Percentiles rank a stretch among this genome's conserved stretches.
Conservation (phyloP, 2,329 filamentous ascomycete species). For the Fusarium sp. region DNA sequence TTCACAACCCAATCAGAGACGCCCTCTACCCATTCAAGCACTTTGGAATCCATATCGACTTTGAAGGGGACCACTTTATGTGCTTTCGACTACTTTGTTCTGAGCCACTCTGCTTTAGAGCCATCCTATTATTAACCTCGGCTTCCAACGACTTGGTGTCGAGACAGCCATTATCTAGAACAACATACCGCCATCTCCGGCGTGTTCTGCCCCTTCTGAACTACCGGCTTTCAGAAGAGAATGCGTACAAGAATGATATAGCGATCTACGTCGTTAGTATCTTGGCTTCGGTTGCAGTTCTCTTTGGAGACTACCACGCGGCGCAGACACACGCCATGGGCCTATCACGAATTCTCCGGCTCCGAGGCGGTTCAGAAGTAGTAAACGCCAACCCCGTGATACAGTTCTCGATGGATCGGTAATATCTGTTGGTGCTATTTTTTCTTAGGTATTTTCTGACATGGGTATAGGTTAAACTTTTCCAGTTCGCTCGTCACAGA, state of each 20-base stretch:
- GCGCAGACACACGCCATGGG: background rate
- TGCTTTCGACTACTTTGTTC: background rate
- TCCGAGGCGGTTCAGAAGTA: background rate
- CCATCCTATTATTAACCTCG: background rate
- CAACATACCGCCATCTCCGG: background rate
- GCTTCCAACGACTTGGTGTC: background rate
- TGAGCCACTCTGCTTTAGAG: background rate
- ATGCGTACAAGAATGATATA: background rate
- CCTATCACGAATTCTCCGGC: background rate
- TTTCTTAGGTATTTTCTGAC: background rate
- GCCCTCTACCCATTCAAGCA: background rate
- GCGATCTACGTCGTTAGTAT: background rate
- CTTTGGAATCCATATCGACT: background rate
- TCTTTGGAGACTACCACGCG: background rate
- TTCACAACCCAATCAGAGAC: background rate
- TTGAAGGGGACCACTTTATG: background rate
- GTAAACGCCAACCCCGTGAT: background rate
- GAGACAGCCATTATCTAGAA: background rate
- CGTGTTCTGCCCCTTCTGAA: background rate
- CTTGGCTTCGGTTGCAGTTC: background rate
- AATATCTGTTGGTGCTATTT: accelerated
- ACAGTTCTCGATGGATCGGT: background rate
- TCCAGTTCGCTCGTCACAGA: background rate
- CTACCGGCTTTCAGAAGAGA: background rate
- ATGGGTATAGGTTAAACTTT: background rate